A percentile compares a stretch with the other conserved stretches of the same genome.
Evolutionary conservation across 2,329 filamentous ascomycete genomes (phyloP).

Genomic region (Colletotrichum sp.): DNA sequence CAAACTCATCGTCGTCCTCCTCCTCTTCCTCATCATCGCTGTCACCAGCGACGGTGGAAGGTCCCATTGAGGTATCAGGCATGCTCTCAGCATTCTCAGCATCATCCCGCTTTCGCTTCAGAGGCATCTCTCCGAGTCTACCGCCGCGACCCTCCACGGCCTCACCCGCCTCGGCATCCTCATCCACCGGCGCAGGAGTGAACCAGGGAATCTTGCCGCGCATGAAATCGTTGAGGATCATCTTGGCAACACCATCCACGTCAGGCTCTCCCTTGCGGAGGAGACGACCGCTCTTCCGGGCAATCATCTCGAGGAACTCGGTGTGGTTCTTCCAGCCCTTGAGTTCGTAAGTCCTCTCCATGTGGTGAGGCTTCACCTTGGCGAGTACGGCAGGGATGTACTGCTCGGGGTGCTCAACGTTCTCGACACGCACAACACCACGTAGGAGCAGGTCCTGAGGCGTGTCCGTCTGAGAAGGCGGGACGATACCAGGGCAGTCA

Average conservation of each 20-base stretch:
- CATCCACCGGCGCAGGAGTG: constrained; percentile 73
- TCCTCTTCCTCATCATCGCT: constrained; percentile 31
- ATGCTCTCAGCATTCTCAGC: constrained; percentile 47
- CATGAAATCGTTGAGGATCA: constrained; percentile 96
- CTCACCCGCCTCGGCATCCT: constrained; percentile 53
- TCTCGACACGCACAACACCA: constrained; percentile 92
- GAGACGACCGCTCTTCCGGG: constrained; percentile 84
- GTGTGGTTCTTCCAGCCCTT: constrained; percentile 78
- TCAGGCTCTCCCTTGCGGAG: constrained; percentile 95
- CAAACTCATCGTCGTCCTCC: constrained; percentile 45
- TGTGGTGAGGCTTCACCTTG: constrained; percentile 81
- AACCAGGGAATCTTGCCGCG: constrained; percentile 97
- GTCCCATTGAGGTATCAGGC: constrained; percentile 37
- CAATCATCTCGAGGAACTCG: constrained; percentile 86
- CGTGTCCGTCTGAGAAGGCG: constrained; percentile 82
- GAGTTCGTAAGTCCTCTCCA: constrained; percentile 92
- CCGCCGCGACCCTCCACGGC: constrained; percentile 75
- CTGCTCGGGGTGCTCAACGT: constrained; percentile 90
- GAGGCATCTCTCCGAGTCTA: constrained; percentile 83
- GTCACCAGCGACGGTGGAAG: constrained; percentile 27
- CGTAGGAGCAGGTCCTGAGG: constrained; percentile 88
- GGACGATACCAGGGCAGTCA: constrained; percentile 95
- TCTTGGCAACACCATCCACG: constrained; percentile 92
- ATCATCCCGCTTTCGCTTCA: constrained; percentile 74
- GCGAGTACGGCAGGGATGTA: constrained; percentile 86